These are phyloP conservation scores for Golubevia pallescens DNA, from an alignment of 1,284 basidiomycete genomes.

Conservation along the genomic window DNA sequence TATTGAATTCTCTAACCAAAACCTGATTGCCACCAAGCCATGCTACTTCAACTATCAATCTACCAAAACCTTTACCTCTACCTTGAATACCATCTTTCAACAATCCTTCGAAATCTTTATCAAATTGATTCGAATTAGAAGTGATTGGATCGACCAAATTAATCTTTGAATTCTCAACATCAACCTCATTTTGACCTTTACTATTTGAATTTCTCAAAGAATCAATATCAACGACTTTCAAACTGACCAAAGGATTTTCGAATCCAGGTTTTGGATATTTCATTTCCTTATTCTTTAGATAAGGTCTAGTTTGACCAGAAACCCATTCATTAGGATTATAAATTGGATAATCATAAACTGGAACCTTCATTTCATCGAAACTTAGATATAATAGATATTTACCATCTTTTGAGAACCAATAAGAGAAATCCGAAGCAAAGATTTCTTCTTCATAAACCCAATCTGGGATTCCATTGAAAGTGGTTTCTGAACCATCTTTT, in stretches of 20 bases:
- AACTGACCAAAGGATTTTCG: slow-evolving; percentile 81
- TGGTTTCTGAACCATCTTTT: slow-evolving; percentile 76
- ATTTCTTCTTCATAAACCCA: slow-evolving; percentile 71
- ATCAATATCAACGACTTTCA: slow-evolving; percentile 70
- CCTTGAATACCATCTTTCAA: too few relatives aligned
- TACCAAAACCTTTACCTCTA: too few relatives aligned
- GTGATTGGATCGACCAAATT: too few relatives aligned
- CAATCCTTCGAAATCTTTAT: too few relatives aligned
- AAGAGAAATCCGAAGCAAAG: slow-evolving; percentile 74
- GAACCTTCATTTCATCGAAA: slow-evolving; percentile 86
- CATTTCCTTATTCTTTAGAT: slow-evolving; percentile 35
- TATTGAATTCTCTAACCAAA: slow-evolving; percentile 82
- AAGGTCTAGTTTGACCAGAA: slow-evolving; percentile 37
- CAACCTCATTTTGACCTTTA: too few relatives aligned
- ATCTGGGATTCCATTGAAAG: slow-evolving; percentile 93
- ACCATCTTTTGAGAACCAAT: slow-evolving; percentile 91
- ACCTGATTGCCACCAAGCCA: slow-evolving; percentile 83
- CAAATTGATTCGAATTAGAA: too few relatives aligned
- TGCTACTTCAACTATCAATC: slow-evolving; percentile 71
- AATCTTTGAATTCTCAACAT: too few relatives aligned
- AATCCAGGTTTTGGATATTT: slow-evolving; percentile 77
- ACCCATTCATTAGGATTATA: slow-evolving; percentile 71
- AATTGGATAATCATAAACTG: slow-evolving; percentile 83
- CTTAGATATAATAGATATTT: slow-evolving; percentile 81
- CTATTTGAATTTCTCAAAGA: too few relatives aligned